Base-by-base conservation (phyloP, 331 rosid species). In the Malus hybrid region DNA sequence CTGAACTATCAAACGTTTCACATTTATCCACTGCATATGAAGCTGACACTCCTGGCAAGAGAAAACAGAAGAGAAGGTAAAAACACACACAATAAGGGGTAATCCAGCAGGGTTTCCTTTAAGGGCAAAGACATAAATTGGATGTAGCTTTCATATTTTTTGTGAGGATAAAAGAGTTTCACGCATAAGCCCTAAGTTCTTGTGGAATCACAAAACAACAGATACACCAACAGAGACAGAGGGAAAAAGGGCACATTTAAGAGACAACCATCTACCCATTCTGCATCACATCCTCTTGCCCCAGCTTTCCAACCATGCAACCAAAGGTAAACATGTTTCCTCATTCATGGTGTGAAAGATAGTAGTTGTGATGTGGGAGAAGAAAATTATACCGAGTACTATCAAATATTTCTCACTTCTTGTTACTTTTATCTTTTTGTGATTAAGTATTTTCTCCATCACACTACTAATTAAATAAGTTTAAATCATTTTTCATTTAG, bases 281-380 rank as follows among this genome's bases (percentile, higher is more conserved):
- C 84, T 74, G 81, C 73, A 65, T 80, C 86, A 77, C 82, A 76
- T 77, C 83, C 75, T 81, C 69, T 63, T 77, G 75, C 63, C 77
- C 73, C 18, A 77, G 68, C 88, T 87, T 87, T 85, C 84, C 93
- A 88, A 80, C 86, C 83, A 81, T 71, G 74, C 82, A 53, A 70
- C 28, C 42, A 72, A 64, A 75, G 68, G 68, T 63, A 48, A 48
- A 74, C 84, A 76, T 69, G 77, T 82, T 86, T 69, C 86, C 48
- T 76, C 89, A 83, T 86, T 74, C 84, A 80, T 67, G 72, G 84
- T 70, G 60, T 26, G 77, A 81, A 82, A 72, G 72, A 77, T 79
- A 69, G 78, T 76, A 48, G 79, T 78, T 82, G 63, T 28, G 46
- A 72, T 34, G 16, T 19, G 58, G 34, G 46, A 34, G 48, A 20